A percentile compares a stretch with the other conserved stretches of the same genome.
phyloP scores from a whole-genome alignment of 495 filamentous ascomycete species.

The Clavariopsis aquatica region DNA sequence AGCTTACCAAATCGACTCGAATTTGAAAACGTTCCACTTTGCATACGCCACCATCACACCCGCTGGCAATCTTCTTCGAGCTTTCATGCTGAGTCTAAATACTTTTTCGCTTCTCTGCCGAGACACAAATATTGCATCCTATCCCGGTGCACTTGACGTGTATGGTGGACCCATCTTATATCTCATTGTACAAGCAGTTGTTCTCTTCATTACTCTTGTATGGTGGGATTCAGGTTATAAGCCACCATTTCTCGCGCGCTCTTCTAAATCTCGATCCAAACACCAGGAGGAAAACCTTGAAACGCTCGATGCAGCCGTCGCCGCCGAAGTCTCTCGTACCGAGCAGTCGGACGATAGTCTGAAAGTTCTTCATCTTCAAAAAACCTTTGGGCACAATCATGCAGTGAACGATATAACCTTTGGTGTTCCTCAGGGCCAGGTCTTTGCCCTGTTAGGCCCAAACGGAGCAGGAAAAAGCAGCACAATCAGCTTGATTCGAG shows the following conservation, averaged over 20 bases:
- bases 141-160: constrained; percentile 68
- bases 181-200: constrained; percentile 67
- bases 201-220: constrained; percentile 67
- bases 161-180: constrained; percentile 83
- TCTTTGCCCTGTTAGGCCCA: constrained; percentile 82
- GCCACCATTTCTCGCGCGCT: constrained; percentile 50
- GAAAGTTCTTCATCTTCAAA: constrained; percentile 72
- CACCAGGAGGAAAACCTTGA: constrained; percentile 52
- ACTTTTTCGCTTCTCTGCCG: constrained; percentile 74
- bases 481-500: constrained; percentile 79
- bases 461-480: constrained; percentile 90
- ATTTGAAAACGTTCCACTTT: constrained; percentile 67
- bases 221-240: constrained; percentile 72
- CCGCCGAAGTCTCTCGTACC: constrained; percentile 52
- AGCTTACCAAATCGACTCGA: constrained; percentile 58
- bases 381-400: constrained; percentile 55
- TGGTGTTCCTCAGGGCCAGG: constrained; percentile 71
- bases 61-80: constrained; percentile 65
- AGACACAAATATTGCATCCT: constrained; percentile 56
- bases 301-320: constrained; percentile 51
- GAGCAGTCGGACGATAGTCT: constrained; percentile 62
- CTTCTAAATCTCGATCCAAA: constrained; percentile 8
- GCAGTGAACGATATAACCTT: constrained; percentile 84
- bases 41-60: constrained; percentile 68
- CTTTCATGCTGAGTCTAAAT: constrained; percentile 74